phyloP scores from a whole-genome alignment of 1,284 basidiomycete species.

The Meira miltonrushii region DNA sequence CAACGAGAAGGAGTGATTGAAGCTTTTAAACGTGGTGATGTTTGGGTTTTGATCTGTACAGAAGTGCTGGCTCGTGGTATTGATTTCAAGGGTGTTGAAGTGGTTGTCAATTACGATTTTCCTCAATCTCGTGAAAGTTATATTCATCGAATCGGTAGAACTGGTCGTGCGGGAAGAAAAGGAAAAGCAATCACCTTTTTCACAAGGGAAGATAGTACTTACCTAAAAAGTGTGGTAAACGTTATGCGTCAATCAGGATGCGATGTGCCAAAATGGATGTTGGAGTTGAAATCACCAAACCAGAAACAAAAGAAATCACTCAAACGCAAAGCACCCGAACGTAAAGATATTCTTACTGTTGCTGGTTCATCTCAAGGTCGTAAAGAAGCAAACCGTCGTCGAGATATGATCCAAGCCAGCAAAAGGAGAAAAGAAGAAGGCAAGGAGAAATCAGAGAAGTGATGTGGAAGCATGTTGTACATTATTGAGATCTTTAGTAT shows the following conservation, averaged over 20 bases:
- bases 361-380: slow-evolving; percentile 21
- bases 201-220: slow-evolving; percentile 63
- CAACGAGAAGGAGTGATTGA: slow-evolving; percentile 69
- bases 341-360: slow-evolving; percentile 53
- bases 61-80: slow-evolving; percentile 73
- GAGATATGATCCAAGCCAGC: slow-evolving; percentile 42
- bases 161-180: slow-evolving; percentile 83
- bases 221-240: slow-evolving; percentile 72
- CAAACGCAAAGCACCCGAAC: slow-evolving; percentile 68
- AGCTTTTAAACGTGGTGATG: slow-evolving; percentile 68
- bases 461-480: neutral
- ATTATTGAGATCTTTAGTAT: neutral
- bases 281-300: slow-evolving; percentile 66
- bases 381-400: slow-evolving; percentile 27
- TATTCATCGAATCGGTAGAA: slow-evolving; percentile 91
- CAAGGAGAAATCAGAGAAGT: neutral
- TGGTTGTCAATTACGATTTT: slow-evolving; percentile 75
- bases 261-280: slow-evolving; percentile 50
- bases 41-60: slow-evolving; percentile 51
- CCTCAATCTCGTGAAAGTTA: slow-evolving; percentile 71
- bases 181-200: slow-evolving; percentile 94
- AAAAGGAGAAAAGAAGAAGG: slow-evolving; percentile 28
- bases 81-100: slow-evolving; percentile 83
- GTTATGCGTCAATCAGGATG: slow-evolving; percentile 79
- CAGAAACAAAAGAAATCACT: slow-evolving; percentile 80